Percentiles rank a stretch among this genome's conserved stretches.
Conservation (phyloP, 1,284 basidiomycete genomes). For the Sphagnurus paluster region DNA sequence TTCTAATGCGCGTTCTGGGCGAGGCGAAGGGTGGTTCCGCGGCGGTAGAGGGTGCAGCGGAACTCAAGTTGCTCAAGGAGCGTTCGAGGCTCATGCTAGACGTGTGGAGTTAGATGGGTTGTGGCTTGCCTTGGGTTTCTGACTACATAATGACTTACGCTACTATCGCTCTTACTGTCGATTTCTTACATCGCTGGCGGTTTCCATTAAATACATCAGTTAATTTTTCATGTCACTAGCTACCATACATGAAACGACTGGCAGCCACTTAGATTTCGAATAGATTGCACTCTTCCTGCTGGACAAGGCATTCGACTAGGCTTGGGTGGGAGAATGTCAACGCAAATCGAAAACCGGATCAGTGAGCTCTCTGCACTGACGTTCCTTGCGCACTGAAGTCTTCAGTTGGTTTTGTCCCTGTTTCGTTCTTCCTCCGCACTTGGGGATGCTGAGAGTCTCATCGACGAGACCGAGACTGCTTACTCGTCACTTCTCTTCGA, state of each 20-base stretch:
- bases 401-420: background rate
- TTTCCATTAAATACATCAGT: conserved; percentile 12
- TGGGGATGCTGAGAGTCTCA: conserved; percentile 32
- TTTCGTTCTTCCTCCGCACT: conserved; percentile 4
- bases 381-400: no score
- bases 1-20: conserved; percentile 83
- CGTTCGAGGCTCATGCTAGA: conserved; percentile 80
- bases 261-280: conserved; percentile 16
- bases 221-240: conserved; percentile 12
- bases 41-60: conserved; percentile 85
- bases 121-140: background rate
- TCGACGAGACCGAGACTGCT: conserved; percentile 28
- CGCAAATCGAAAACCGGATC: no score
- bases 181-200: conserved; percentile 11
- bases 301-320: no score
- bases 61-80: conserved; percentile 93
- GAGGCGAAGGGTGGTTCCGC: conserved; percentile 89
- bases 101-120: conserved; percentile 69
- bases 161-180: conserved; percentile 4
- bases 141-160: conserved; percentile 2
- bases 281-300: conserved; percentile 10
- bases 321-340: no score
- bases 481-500: conserved; percentile 28
- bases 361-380: no score
- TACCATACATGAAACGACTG: conserved; percentile 14